Conservation (phyloP, 2,329 filamentous ascomycete species). For the Epichloe gansuensis region DNA sequence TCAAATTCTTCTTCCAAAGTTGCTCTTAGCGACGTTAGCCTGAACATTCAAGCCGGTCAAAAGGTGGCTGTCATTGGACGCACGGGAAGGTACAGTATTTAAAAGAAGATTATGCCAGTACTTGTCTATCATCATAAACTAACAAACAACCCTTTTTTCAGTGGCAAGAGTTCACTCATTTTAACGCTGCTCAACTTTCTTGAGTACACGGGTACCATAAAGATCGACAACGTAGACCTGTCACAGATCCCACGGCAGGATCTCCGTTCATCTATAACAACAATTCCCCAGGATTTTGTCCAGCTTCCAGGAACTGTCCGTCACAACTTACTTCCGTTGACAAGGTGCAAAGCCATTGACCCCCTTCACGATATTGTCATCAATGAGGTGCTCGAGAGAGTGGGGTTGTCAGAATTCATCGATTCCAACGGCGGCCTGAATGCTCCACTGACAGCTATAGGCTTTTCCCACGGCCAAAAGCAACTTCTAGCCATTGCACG, state of each 20-base stretch:
- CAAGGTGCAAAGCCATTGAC: too few species aligned
- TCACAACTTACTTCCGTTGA: background rate
- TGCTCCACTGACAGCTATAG: slow-evolving; percentile 4
- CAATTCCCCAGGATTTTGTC: slow-evolving; percentile 17
- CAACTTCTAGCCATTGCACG: slow-evolving; percentile 9
- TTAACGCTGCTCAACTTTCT: background rate
- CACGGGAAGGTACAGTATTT: slow-evolving; percentile 5
- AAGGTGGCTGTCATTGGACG: slow-evolving; percentile 11
- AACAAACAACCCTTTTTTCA: background rate
- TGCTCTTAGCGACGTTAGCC: slow-evolving; percentile 4
- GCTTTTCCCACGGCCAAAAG: slow-evolving; percentile 8
- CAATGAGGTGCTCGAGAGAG: slow-evolving; percentile 4
- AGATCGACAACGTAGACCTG: slow-evolving; percentile 17
- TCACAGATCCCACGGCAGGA: slow-evolving; percentile 9
- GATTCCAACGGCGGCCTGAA: slow-evolving; percentile 4
- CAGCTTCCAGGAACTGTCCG: slow-evolving; percentile 7
- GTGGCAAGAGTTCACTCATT: slow-evolving; percentile 12
- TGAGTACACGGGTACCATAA: background rate
- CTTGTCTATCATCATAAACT: background rate
- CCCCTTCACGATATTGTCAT: slow-evolving; percentile 3
- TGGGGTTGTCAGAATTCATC: slow-evolving; percentile 7
- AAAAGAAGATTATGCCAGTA: too few species aligned
- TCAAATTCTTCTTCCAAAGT: background rate
- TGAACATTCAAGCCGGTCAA: slow-evolving; percentile 9
- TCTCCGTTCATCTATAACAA: slow-evolving; percentile 18